Base-by-base conservation (phyloP, 805 yeast genomes). In the Starmera dryadoides region DNA sequence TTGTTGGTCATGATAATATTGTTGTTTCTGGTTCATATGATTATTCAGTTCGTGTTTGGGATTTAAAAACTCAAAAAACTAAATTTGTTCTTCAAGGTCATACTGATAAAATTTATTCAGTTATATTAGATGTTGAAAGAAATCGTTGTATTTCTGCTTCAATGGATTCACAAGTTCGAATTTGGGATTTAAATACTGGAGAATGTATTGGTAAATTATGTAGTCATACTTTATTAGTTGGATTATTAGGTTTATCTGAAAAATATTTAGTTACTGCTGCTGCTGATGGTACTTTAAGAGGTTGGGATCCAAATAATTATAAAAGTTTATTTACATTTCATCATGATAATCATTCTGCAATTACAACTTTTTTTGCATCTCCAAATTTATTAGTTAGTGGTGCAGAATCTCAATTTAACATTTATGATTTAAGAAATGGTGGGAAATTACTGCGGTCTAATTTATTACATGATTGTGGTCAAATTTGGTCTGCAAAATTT, bases 401-500 rank as follows among this genome's bases (percentile, higher is more conserved):
- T 0, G 81, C 94, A 41, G 94, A 84, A 52, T 75, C 83, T 36
- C 84, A 87, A 71, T 72, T 89, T 50, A 88, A 86, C 62, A 68
- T 93, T 35, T 93, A 96, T 87, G 85, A 89, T 55, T 73, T 87
- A 30, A 71, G 76, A 44, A 78, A 82, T 3, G 44, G 44, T 5
- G 98, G 98, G 0, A 70, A 71, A 52, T 73, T 82, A 43, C 76
- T 89, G 2, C 69, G 86, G 40, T 63, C 75, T 17, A 88, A 87
- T 47, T 60, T 93, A 39, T 64, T 89, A 35, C 68, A 74, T 4
- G 89, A 83, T 55, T 80, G 86, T 14, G 94, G 93, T 9, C 82
- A 86, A 30, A 87, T 91, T 28, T 93, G 98, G 98, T 96, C 93
- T 49, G 96, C 91, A 2, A 75, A 83, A 51, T 86, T 88, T 52